Conservation (phyloP, 805 yeast genomes). For the Sugiyamaella marilandica region DNA sequence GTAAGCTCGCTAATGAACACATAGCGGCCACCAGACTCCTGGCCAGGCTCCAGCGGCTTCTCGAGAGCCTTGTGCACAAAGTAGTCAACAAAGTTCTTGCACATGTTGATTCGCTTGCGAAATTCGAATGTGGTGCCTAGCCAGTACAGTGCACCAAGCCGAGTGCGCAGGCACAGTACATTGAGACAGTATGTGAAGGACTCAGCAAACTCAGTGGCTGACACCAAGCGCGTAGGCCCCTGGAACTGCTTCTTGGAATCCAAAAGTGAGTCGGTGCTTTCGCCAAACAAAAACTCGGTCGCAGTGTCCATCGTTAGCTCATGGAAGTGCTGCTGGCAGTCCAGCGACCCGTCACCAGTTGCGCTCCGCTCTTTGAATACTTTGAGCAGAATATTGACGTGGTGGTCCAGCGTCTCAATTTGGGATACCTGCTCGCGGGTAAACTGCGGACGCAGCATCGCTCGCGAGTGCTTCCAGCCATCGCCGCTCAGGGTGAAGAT, state of each 20-base stretch:
- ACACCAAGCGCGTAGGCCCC: constrained; percentile 13
- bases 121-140: constrained; percentile 27
- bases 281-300: constrained; percentile 34
- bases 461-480: constrained; percentile 36
- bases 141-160: constrained; percentile 21
- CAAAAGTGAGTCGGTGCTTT: constrained; percentile 26
- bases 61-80: constrained; percentile 40
- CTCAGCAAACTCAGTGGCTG: constrained; percentile 11
- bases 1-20: constrained; percentile 47
- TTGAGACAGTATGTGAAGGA: constrained; percentile 8
- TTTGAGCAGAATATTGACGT: constrained; percentile 24
- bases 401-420: constrained; percentile 25
- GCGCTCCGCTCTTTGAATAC: neutral
- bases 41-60: constrained; percentile 9
- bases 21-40: constrained; percentile 35
- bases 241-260: constrained; percentile 9
- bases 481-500: constrained; percentile 35
- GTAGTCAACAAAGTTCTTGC: constrained; percentile 36
- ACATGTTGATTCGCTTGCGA: constrained; percentile 29
- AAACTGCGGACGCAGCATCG: constrained; percentile 36
- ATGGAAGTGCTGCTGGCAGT: constrained; percentile 29
- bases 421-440: constrained; percentile 32
- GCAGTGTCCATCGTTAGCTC: constrained; percentile 32
- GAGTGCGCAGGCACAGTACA: constrained; percentile 7
- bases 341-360: constrained; percentile 15